Percentiles rank a stretch among this genome's conserved stretches.
phyloP scores from a whole-genome alignment of 805 yeast genomes.

The Metschnikowia noctiluminum region DNA sequence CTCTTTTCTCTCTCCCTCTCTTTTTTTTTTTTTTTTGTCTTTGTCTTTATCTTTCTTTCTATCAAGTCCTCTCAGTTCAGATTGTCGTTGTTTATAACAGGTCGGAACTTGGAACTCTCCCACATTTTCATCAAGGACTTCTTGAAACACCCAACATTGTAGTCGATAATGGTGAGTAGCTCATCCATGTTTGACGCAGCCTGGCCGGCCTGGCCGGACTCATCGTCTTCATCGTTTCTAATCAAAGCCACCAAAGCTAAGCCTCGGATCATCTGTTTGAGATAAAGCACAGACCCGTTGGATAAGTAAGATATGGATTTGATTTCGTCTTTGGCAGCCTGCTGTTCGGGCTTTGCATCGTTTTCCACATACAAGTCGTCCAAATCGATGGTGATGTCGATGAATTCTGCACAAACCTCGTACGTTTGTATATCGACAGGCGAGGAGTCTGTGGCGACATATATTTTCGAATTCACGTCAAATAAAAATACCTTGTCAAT shows the following conservation, averaged over 20 bases:
- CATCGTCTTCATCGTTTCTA: slow-evolving; percentile 51
- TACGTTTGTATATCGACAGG: slow-evolving; percentile 95
- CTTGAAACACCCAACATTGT: slow-evolving; percentile 79
- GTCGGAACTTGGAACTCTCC: slow-evolving; percentile 39
- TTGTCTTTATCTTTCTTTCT: no score
- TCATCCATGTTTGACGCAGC: slow-evolving; percentile 32
- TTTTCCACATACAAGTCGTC: slow-evolving; percentile 57
- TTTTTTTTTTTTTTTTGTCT: no score
- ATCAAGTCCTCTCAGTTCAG: no score
- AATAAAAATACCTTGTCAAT: slow-evolving; percentile 92
- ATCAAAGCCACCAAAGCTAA: slow-evolving; percentile 86
- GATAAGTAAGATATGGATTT: slow-evolving; percentile 73
- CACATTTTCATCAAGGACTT: slow-evolving; percentile 72
- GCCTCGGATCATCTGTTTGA: slow-evolving; percentile 91
- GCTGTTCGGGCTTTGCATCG: slow-evolving; percentile 11
- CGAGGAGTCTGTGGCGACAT: slow-evolving; percentile 92
- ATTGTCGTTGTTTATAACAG: slow-evolving; percentile 1
- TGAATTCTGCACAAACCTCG: slow-evolving; percentile 96
- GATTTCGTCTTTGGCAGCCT: slow-evolving; percentile 33
- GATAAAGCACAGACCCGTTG: slow-evolving; percentile 78
- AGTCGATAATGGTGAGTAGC: slow-evolving; percentile 71
- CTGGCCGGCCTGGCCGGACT: slow-evolving; percentile 9
- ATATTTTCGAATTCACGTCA: slow-evolving; percentile 88
- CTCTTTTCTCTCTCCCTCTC: no score
- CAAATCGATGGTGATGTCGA: slow-evolving; percentile 88